Evolutionary conservation across 108 stramenopile genomes (phyloP).

Genomic region (Nitzschia sp.): DNA sequence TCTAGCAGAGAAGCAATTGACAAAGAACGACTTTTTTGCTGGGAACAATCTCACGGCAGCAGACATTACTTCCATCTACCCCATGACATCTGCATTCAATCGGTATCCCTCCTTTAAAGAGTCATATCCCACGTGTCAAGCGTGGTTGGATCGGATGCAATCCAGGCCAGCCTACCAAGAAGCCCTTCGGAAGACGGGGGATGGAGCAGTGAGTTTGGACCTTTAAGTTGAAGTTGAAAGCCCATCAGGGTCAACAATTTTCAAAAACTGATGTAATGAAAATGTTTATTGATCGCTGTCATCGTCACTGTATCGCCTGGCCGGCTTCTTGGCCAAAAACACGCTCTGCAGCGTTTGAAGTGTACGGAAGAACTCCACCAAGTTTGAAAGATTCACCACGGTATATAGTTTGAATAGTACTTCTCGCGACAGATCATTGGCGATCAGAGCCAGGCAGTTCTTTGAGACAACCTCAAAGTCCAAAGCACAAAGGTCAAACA

Average conservation of each 20-base stretch:
- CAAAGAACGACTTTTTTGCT: constrained; percentile 8
- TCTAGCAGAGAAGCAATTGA: constrained; percentile 9
- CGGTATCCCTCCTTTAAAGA: background rate
- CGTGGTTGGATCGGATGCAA: constrained; percentile 22
- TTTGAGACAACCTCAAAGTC: background rate
- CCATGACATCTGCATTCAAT: constrained; percentile 2
- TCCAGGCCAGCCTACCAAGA: constrained; percentile 7
- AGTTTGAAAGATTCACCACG: background rate
- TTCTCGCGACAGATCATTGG: background rate
- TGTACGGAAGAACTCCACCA: background rate
- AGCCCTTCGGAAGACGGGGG: constrained; percentile 8
- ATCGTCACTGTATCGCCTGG: no score
- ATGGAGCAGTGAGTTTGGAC: background rate
- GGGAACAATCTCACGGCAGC: constrained; percentile 16
- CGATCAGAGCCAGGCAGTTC: constrained; percentile 6
- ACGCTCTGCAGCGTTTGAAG: background rate
- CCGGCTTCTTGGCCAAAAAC: background rate
- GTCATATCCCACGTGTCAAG: constrained; percentile 10
- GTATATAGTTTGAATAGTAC: background rate
- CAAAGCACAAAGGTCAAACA: constrained; percentile 8
- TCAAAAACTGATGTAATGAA: no score
- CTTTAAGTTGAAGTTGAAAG: no score
- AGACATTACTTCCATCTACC: constrained; percentile 24
- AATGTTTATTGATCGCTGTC: no score
- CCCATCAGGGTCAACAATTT: no score